These are phyloP conservation scores for Tetrahymena elliotti DNA, from an alignment of 73 alveolate species.

Conservation along the genomic window DNA sequence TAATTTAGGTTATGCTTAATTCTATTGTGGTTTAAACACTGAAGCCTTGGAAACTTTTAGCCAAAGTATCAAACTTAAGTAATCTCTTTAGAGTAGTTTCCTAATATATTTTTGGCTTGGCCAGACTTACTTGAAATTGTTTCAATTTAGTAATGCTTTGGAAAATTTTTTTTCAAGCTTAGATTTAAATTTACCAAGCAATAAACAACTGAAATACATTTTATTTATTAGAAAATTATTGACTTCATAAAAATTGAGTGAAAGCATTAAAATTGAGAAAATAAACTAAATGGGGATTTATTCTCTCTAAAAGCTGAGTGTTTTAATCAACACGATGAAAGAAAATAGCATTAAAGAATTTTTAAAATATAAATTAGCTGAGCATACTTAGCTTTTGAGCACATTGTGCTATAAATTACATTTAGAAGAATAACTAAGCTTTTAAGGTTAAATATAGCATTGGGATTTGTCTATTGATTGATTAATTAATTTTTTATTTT, in stretches of 20 bases:
- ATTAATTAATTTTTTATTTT: not conserved
- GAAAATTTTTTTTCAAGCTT: not conserved
- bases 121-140: not conserved
- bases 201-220: not conserved
- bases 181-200: not conserved
- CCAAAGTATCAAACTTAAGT: not conserved
- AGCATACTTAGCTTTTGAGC: not conserved
- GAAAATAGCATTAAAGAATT: too few relatives aligned
- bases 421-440: not conserved
- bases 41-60: not conserved
- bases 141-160: not conserved
- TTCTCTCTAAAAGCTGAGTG: not conserved
- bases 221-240: not conserved
- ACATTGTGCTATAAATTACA: not conserved
- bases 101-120: not conserved
- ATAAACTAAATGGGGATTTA: not conserved
- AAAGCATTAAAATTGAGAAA: too few relatives aligned
- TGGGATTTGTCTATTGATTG: not conserved
- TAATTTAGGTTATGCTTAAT: not conserved
- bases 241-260: not conserved
- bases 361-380: not conserved
- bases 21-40: not conserved
- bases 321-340: not conserved
- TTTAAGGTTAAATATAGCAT: not conserved
- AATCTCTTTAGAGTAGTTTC: not conserved